phyloP scores from a whole-genome alignment of 2,329 filamentous ascomycete species.

The Elsinoe ampelina region DNA sequence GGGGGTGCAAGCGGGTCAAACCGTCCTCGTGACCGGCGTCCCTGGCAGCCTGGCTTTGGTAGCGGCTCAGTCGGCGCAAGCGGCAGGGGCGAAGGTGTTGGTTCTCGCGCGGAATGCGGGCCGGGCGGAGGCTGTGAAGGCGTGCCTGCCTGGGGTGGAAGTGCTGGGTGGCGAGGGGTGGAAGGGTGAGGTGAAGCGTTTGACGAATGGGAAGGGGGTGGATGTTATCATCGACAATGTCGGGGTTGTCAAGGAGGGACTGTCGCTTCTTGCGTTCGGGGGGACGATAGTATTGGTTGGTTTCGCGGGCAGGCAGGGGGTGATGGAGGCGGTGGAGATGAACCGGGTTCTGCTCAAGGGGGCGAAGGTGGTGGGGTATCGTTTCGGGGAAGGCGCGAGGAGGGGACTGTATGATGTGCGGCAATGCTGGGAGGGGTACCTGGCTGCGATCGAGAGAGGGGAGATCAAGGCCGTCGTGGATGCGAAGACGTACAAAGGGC shows the following conservation, averaged over 20 bases:
- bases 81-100: slow-evolving; percentile 44
- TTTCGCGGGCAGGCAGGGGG: slow-evolving; percentile 46
- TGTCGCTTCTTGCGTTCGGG: slow-evolving; percentile 46
- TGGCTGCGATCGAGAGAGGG: slow-evolving; percentile 38
- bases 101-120: slow-evolving; percentile 41
- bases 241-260: slow-evolving; percentile 45
- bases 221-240: slow-evolving; percentile 52
- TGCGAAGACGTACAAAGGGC: slow-evolving; percentile 38
- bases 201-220: slow-evolving; percentile 43
- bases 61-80: slow-evolving; percentile 47
- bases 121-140: slow-evolving; percentile 33
- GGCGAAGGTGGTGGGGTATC: slow-evolving; percentile 45
- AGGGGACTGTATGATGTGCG: slow-evolving; percentile 39
- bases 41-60: slow-evolving; percentile 48
- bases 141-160: slow-evolving; percentile 33
- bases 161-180: slow-evolving; percentile 39
- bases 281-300: slow-evolving; percentile 49
- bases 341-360: slow-evolving; percentile 48
- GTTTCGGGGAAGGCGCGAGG: slow-evolving; percentile 49
- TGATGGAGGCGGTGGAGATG: slow-evolving; percentile 47
- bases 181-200: slow-evolving; percentile 42
- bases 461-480: slow-evolving; percentile 45
- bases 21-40: slow-evolving; percentile 47
- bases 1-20: slow-evolving; percentile 37
- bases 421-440: slow-evolving; percentile 44